Evolutionary conservation across 257 asterid species (phyloP).

Genomic region (Knoxia roxburghii): DNA sequence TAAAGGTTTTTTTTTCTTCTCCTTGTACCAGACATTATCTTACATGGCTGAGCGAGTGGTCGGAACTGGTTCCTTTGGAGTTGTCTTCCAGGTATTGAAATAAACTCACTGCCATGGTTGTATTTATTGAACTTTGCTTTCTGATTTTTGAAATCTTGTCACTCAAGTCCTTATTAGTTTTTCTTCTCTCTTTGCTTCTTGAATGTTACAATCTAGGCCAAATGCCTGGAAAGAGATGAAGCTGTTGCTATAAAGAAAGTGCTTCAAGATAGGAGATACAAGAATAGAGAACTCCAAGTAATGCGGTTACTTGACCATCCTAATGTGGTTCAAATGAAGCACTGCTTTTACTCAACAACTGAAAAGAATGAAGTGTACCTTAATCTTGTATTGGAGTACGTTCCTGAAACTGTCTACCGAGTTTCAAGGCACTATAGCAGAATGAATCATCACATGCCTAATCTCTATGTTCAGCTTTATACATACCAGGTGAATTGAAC

Average conservation of each 20-base stretch:
- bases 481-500: constrained; percentile 60
- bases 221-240: constrained; percentile 75
- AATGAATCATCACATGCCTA: constrained; percentile 73
- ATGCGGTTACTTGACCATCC: constrained; percentile 68
- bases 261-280: constrained; percentile 88
- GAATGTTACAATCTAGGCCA: constrained; percentile 44
- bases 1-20: not conserved
- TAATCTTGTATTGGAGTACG: constrained; percentile 78
- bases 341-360: constrained; percentile 76
- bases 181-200: not conserved
- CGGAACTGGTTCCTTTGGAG: constrained; percentile 53
- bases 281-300: constrained; percentile 81
- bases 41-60: constrained; percentile 53
- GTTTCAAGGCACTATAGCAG: constrained; percentile 73
- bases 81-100: constrained; percentile 70
- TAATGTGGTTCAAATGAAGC: constrained; percentile 71
- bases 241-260: constrained; percentile 88
- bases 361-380: constrained; percentile 82
- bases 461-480: constrained; percentile 63
- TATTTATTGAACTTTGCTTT: not conserved
- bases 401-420: constrained; percentile 75
- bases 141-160: not conserved
- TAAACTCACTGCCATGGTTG: not conserved
- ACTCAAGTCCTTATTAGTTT: not conserved
- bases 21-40: constrained; percentile 55